Evolutionary conservation across 306 rosid species (phyloP).

Genomic region (Gleditsia sinensis): DNA sequence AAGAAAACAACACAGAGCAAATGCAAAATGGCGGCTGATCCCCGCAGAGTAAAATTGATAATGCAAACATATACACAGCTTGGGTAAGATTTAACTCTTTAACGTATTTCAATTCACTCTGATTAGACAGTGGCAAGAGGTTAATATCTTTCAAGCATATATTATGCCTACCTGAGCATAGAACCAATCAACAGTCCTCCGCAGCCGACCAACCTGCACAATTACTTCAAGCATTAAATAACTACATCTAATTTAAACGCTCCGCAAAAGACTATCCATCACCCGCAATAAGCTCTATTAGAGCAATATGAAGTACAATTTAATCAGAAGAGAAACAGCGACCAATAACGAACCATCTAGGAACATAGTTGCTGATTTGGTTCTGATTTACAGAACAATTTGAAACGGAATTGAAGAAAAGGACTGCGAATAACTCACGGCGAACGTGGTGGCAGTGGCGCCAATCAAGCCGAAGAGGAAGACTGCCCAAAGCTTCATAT

Average conservation of each 20-base stretch:
- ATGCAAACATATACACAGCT: neutral
- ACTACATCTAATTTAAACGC: neutral
- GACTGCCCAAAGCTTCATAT: constrained; percentile 72
- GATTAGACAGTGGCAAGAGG: neutral
- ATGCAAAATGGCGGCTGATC: neutral
- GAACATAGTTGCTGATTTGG: neutral
- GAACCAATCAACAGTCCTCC: constrained; percentile 83
- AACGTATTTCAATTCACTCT: neutral
- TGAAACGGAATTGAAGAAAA: neutral
- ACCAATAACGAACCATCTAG: neutral
- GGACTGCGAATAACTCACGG: constrained; percentile 49
- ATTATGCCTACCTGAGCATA: constrained; percentile 62
- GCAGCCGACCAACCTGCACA: constrained; percentile 80
- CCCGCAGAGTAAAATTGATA: neutral
- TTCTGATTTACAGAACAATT: neutral
- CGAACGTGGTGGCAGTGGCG: constrained; percentile 86
- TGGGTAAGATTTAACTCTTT: neutral
- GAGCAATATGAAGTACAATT: neutral
- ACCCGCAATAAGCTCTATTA: neutral
- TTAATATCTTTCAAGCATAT: neutral
- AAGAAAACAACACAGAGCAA: neutral
- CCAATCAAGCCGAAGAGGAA: constrained; percentile 80
- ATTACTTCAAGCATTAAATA: constrained; percentile 33
- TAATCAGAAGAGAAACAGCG: neutral
- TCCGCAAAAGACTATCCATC: neutral